Evolutionary conservation across 495 filamentous ascomycete genomes (phyloP), one percentile per base, ranked within the genome.

Genomic region (Bryoglossum gracile): DNA sequence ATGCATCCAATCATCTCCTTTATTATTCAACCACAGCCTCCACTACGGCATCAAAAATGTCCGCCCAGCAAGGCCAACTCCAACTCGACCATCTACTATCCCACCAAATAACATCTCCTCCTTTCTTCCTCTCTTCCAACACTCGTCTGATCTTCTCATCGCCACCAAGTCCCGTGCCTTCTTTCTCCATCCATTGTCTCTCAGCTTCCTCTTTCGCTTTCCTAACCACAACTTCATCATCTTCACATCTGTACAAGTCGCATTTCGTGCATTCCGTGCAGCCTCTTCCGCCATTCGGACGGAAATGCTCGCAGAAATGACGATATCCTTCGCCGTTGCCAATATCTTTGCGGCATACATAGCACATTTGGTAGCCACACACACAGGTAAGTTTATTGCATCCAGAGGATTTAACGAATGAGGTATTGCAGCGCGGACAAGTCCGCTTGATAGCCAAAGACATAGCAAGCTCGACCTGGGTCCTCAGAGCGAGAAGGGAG

Each of bases 341-440:
- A 41, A 79, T 76, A 56, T 79, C 72, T 55, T 74, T 74, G 21
- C 86, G 83, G 60, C 86, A 94, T 33, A 94, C 76, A 52, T 94
- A 96, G 68, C 92, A 98, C 92, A 98, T 98, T 50, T 83, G 82
- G 65, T 96, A 98, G 0, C 92, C 90, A 63, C 92, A 98, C n/a
- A 87, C 76, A 62, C 92, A 98, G n/a, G 86, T 90, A 13, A 98
- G 67, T 64, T 95, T 96, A 68, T 98, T 98, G 73, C 92, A 98
- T 51, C 92, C 92, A 25, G 83, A 81, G 2, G 76, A 80, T 60
- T 96, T 96, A 64, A 98, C 84, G 59, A 98, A 96, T 13, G 84
- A 86, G 19, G 89, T 81, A 49, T 84, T 79, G 69, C 92, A 98
- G 44, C 79, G 75, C 8, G 92, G 92, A 63, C 92, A 98, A 14